A percentile compares a stretch with the other conserved stretches of the same genome.
These are phyloP conservation scores for Epichloe festucae DNA, from an alignment of 2,329 filamentous ascomycete genomes.

Conservation along the genomic window DNA sequence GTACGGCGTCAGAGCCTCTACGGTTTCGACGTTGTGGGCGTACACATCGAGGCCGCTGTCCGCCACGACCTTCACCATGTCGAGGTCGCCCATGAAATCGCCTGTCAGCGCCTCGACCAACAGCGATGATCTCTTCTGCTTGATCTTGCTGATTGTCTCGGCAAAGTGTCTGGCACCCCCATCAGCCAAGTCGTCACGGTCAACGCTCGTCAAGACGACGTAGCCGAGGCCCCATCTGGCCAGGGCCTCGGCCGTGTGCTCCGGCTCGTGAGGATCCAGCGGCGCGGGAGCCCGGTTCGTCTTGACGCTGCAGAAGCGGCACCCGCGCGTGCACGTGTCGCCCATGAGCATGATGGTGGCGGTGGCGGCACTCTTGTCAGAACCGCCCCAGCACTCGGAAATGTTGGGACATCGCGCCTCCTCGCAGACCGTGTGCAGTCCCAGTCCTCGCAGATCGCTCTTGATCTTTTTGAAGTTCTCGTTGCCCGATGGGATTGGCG, in stretches of 20 bases:
- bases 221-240: slow-evolving; percentile 90
- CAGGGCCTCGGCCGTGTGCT: slow-evolving; percentile 90
- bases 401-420: slow-evolving; percentile 97
- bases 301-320: slow-evolving; percentile 95
- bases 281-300: slow-evolving; percentile 63
- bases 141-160: slow-evolving; percentile 89
- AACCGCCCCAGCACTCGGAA: slow-evolving; percentile 93
- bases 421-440: slow-evolving; percentile 92
- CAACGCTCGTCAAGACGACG: slow-evolving; percentile 85
- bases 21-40: slow-evolving; percentile 94
- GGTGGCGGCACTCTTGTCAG: slow-evolving; percentile 76
- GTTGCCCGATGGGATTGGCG: slow-evolving; percentile 72
- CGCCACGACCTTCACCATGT: slow-evolving; percentile 78
- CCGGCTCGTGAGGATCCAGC: slow-evolving; percentile 88
- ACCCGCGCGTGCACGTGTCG: slow-evolving; percentile 92
- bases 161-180: slow-evolving; percentile 84
- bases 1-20: slow-evolving; percentile 77
- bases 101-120: slow-evolving; percentile 78
- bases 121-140: slow-evolving; percentile 64
- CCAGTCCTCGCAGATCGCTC: slow-evolving; percentile 76
- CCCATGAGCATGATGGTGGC: slow-evolving; percentile 99
- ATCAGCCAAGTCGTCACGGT: slow-evolving; percentile 83
- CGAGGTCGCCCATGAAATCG: slow-evolving; percentile 73
- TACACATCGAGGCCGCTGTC: slow-evolving; percentile 87
- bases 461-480: slow-evolving; percentile 93